These are phyloP conservation scores for Hibiscus syriacus DNA, from an alignment of 345 rosid species.

Conservation along the genomic window DNA sequence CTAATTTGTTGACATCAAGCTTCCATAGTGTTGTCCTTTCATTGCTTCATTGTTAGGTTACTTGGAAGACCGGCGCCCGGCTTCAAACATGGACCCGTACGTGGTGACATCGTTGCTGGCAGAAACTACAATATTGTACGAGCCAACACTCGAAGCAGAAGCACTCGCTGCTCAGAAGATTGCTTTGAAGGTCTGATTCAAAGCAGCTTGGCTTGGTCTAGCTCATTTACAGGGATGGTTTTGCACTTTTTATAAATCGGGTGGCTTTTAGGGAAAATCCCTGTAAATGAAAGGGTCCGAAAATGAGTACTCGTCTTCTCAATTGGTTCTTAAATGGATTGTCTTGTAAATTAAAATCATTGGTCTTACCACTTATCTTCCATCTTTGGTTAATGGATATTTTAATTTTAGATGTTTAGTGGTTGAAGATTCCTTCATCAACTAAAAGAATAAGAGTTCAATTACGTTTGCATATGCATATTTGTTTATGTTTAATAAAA, in stretches of 20 bases:
- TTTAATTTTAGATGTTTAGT: too few relatives aligned
- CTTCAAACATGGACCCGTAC: slow-evolving; percentile 93
- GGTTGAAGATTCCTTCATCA: too few relatives aligned
- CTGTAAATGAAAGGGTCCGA: neutral
- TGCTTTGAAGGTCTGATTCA: slow-evolving; percentile 44
- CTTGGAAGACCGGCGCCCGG: slow-evolving; percentile 85
- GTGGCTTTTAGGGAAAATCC: neutral
- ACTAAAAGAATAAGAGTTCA: too few relatives aligned
- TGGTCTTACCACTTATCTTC: neutral
- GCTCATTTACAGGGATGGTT: neutral
- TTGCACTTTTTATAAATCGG: neutral
- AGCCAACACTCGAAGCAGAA: slow-evolving; percentile 79
- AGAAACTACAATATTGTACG: slow-evolving; percentile 66
- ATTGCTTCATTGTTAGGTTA: slow-evolving; percentile 40
- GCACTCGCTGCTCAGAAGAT: slow-evolving; percentile 83
- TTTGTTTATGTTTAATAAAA: too few relatives aligned
- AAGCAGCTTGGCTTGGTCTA: slow-evolving; percentile 4
- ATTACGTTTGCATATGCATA: too few relatives aligned
- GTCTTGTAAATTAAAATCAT: neutral
- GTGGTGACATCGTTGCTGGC: slow-evolving; percentile 65
- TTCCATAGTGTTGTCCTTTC: neutral
- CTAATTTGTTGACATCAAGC: neutral
- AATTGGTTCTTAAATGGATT: neutral
- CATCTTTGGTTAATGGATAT: neutral
- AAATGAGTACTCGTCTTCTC: neutral